Evolutionary conservation across 805 yeast species (phyloP), one percentile per base, ranked within the genome.

Genomic region (Spathaspora arborariae): DNA sequence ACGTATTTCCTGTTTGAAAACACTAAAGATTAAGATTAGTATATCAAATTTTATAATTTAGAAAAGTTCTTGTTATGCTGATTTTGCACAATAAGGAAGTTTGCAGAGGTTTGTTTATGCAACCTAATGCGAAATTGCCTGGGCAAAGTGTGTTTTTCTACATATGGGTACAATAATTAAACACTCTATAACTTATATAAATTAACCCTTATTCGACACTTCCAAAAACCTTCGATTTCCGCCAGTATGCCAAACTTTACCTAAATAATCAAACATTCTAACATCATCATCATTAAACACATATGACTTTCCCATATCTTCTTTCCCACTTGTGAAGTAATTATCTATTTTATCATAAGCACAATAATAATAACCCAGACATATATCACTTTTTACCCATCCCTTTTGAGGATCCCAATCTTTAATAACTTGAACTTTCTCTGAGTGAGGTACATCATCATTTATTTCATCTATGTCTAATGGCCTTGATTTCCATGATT

Each of bases 401-500:
- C 75, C 75, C 43, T 69, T 69, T 46, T 68, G 75, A 0, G 76
- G 77, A 18, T 54, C 59, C 47, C 61, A 61, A 4, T 50, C 54
- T 7, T 45, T 49, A 8, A 62, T 54, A 27, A 59, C 60, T 33
- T 49, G 50, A 2, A 6, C 24, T 10, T 33, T 26, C 42, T 51
- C 44, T 15, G 51, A 54, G 5, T 38, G 40, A 15, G 41, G 42
- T 22, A 51, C 40, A 39, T 54, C 51, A 2, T 47, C 50, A 40
- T 56, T 42, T 4, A 65, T 45, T 27, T 69, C 69, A 49, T 72
- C 75, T 16, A 58, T 56, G 43, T 71, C 75, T 26, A 53, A 54
- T 22, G 55, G 52, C 22, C 70, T 46, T 0, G 20, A 16, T 20
- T 58, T 53, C 64, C 68, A 60, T 3, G 51, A 33, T 5, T 52